Evolutionary conservation across 2,329 filamentous ascomycete species (phyloP).

Genomic region (Hortaea sp.): DNA sequence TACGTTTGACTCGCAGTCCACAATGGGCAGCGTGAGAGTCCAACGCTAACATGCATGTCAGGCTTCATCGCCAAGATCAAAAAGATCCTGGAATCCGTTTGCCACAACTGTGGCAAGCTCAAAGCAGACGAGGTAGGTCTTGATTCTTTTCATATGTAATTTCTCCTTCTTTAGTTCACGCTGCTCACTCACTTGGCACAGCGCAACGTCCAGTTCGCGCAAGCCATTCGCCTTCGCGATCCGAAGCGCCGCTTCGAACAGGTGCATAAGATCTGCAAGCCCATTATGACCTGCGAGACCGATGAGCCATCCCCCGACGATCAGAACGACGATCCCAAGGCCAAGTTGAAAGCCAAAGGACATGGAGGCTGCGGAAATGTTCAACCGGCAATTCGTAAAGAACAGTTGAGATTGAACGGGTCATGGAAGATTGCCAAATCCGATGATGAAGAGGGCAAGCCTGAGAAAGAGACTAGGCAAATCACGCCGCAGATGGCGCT

Average conservation of each 20-base stretch:
- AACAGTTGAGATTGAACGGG: constrained; percentile 71
- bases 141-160: constrained; percentile 30
- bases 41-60: constrained; percentile 25
- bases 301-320: constrained; percentile 56
- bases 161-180: constrained; percentile 8
- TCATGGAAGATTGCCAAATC: constrained; percentile 63
- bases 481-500: constrained; percentile 80
- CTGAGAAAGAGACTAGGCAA: constrained; percentile 65
- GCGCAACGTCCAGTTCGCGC: constrained; percentile 74
- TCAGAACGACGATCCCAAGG: constrained; percentile 50
- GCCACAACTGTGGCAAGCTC: constrained; percentile 97
- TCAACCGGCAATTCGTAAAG: constrained; percentile 79
- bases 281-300: constrained; percentile 74
- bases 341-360: constrained; percentile 42
- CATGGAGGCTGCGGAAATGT: constrained; percentile 92
- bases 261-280: constrained; percentile 87
- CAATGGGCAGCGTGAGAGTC: constrained; percentile 6
- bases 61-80: constrained; percentile 99
- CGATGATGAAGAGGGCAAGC: constrained; percentile 61
- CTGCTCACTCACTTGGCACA: constrained; percentile 43
- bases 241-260: constrained; percentile 89
- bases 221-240: constrained; percentile 75
- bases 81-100: constrained; percentile 97
- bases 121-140: constrained; percentile 95
- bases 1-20: constrained; percentile 25